Conservation (phyloP, 768 basidiomycete genomes). For the Lentinus brumalis region DNA sequence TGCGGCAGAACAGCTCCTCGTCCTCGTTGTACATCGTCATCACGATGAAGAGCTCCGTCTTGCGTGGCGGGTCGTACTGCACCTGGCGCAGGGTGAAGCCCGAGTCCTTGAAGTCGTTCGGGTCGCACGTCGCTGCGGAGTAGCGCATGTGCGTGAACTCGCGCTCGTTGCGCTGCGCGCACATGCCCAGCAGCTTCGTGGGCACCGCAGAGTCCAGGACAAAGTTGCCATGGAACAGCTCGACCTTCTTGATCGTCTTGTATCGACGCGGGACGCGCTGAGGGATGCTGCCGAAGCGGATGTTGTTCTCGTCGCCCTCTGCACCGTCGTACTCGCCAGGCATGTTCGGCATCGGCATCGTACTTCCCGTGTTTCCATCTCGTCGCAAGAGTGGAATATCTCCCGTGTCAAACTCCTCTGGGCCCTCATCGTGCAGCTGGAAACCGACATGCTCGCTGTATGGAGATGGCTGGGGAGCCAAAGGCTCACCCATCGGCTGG, state of each 20-base stretch:
- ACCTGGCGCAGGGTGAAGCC: constrained; percentile 88
- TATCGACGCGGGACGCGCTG: constrained; percentile 86
- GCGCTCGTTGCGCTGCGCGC: constrained; percentile 71
- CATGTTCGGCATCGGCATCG: constrained; percentile 37
- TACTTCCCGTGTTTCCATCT: constrained; percentile 32
- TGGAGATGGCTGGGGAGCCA: constrained; percentile 15
- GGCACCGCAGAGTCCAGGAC: constrained; percentile 91
- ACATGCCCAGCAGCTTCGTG: constrained; percentile 86
- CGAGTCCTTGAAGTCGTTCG: constrained; percentile 82
- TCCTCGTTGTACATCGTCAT: constrained; percentile 99
- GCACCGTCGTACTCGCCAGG: constrained; percentile 43
- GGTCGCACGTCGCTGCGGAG: constrained; percentile 93
- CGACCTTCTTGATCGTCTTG: constrained; percentile 93
- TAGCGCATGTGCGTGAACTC: constrained; percentile 98
- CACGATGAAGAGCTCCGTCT: constrained; percentile 95
- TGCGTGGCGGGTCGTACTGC: constrained; percentile 87
- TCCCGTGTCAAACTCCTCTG: constrained; percentile 49
- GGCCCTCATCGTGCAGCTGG: constrained; percentile 45
- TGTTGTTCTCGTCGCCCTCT: constrained; percentile 51
- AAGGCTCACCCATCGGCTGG: constrained; percentile 12
- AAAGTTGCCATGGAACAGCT: constrained; percentile 92
- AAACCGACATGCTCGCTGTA: constrained; percentile 29
- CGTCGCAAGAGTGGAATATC: constrained; percentile 65
- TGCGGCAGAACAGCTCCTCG: constrained; percentile 86
- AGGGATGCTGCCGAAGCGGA: constrained; percentile 88